Conservation (phyloP, 2,329 filamentous ascomycete genomes). For the Sphaerulina musiva region DNA sequence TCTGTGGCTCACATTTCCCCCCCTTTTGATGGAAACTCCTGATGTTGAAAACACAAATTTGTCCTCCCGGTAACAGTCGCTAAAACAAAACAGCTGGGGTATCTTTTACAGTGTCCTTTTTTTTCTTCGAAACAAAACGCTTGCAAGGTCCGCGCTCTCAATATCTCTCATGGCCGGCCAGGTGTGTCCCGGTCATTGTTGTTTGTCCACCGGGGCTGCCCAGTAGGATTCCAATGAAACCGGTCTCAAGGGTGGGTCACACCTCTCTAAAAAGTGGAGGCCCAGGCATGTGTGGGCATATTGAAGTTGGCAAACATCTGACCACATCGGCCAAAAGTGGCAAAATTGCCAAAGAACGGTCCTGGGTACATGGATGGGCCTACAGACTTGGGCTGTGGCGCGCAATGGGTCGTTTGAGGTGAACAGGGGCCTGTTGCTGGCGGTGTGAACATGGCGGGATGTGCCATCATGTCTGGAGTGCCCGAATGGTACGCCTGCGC, state of each 20-base stretch:
- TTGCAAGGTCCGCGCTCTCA: background rate
- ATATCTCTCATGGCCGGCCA: slow-evolving; percentile 10
- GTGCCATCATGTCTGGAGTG: slow-evolving; percentile 10
- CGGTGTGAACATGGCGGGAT: slow-evolving; percentile 19
- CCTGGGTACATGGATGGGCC: slow-evolving; percentile 16
- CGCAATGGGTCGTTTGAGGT: slow-evolving; percentile 27
- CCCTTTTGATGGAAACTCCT: slow-evolving; percentile 5
- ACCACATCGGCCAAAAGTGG: slow-evolving; percentile 23
- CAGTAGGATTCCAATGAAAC: slow-evolving; percentile 3
- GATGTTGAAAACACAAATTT: slow-evolving; percentile 3
- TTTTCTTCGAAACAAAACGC: slow-evolving; percentile 12
- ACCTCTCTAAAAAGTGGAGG: slow-evolving; percentile 12
- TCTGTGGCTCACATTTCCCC: slow-evolving; percentile 15
- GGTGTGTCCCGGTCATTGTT: background rate
- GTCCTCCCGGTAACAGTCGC: slow-evolving; percentile 1
- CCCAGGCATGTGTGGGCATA: slow-evolving; percentile 23
- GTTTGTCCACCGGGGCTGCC: background rate
- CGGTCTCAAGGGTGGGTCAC: slow-evolving; percentile 1
- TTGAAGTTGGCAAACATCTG: slow-evolving; percentile 26
- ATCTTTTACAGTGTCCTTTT: slow-evolving; percentile 22
- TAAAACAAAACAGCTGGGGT: slow-evolving; percentile 18
- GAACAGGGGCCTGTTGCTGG: slow-evolving; percentile 26
- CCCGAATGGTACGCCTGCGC: slow-evolving; percentile 24
- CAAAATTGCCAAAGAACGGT: slow-evolving; percentile 19
- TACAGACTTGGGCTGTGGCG: slow-evolving; percentile 21